These are phyloP conservation scores for Vanilla planifolia DNA, from an alignment of 106 monocot genomes.

Conservation along the genomic window DNA sequence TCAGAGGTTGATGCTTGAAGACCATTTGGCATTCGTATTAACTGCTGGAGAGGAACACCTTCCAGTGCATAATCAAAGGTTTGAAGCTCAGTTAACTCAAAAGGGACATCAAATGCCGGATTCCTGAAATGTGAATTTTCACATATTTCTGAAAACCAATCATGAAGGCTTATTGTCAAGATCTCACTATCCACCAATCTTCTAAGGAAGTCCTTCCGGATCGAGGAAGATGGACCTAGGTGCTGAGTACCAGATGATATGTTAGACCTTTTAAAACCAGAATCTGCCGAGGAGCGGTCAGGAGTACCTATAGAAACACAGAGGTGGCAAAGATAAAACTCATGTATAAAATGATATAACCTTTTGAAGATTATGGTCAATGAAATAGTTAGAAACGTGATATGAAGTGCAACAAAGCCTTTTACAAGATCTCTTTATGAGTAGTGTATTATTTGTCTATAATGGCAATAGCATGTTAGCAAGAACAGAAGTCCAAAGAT, in stretches of 20 bases:
- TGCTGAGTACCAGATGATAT: conserved; percentile 33
- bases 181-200: conserved; percentile 87
- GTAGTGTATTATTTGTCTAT: too few relatives aligned
- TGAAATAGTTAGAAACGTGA: too few relatives aligned
- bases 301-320: conserved; percentile 56
- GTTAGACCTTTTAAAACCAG: conserved; percentile 52
- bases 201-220: conserved; percentile 71
- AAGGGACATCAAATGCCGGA: conserved; percentile 74
- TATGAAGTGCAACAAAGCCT: too few relatives aligned
- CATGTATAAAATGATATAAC: too few relatives aligned
- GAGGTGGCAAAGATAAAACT: neutral
- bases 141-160: conserved; percentile 65
- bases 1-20: conserved; percentile 81
- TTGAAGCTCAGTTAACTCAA: conserved; percentile 76
- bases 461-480: too few relatives aligned
- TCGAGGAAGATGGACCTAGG: conserved; percentile 55
- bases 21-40: conserved; percentile 97
- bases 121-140: conserved; percentile 38
- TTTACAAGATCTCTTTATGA: too few relatives aligned
- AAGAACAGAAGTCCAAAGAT: too few relatives aligned
- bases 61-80: conserved; percentile 96
- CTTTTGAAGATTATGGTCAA: too few relatives aligned
- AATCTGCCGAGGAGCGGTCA: conserved; percentile 40
- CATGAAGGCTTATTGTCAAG: conserved; percentile 63
- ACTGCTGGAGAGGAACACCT: conserved; percentile 73